Evolutionary conservation across 176 grass and related monocot species (phyloP).

Genomic region (Carex pumila): DNA sequence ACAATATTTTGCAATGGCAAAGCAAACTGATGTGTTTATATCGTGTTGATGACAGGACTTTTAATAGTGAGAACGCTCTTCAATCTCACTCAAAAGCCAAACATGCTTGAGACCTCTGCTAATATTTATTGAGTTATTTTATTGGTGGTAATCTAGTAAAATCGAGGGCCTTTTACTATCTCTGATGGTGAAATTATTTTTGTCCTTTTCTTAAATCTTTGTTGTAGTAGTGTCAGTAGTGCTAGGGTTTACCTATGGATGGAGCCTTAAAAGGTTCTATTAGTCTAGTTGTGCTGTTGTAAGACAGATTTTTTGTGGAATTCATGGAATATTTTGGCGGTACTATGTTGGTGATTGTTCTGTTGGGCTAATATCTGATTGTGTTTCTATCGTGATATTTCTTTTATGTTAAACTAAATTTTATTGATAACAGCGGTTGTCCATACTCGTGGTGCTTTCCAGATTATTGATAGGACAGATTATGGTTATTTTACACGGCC

Average conservation of each 20-base stretch:
- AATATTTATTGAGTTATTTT: not conserved
- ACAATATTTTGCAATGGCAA: not conserved
- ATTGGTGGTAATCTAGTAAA: not conserved
- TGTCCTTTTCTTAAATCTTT: not conserved
- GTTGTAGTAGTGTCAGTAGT: not conserved
- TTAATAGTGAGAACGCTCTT: conserved; percentile 65
- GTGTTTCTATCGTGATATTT: not conserved
- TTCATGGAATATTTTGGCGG: not conserved
- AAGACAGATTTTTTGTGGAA: not conserved
- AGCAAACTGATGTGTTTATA: not conserved
- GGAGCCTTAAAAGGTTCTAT: not conserved
- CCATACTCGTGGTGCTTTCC: too few relatives aligned
- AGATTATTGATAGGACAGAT: too few relatives aligned
- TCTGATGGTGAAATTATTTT: not conserved
- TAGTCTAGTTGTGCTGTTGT: not conserved
- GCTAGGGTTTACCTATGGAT: not conserved
- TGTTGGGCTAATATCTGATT: too few relatives aligned
- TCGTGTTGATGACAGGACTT: conserved; percentile 35
- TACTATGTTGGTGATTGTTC: not conserved
- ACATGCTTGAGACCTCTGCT: conserved; percentile 17
- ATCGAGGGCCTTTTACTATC: not conserved
- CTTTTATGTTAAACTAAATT: not conserved
- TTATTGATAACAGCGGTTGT: too few relatives aligned
- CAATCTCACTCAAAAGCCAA: conserved; percentile 67
- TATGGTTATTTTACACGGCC: too few relatives aligned